These are phyloP conservation scores for Aspergillus spinulosporus DNA, from an alignment of 2,329 filamentous ascomycete genomes.

Conservation along the genomic window DNA sequence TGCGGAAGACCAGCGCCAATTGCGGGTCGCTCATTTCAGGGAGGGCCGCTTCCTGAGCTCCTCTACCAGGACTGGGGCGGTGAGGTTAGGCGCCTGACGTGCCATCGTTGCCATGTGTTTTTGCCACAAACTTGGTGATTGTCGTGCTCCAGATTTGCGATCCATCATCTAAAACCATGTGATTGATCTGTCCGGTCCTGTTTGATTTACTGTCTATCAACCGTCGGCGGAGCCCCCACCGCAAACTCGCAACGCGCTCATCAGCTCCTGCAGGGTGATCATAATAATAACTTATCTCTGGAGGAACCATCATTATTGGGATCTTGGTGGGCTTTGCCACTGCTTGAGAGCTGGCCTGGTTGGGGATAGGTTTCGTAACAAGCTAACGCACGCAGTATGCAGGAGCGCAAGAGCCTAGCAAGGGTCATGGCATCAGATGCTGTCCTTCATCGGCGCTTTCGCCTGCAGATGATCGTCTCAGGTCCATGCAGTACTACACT, in stretches of 20 bases:
- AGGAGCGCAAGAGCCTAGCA: background rate
- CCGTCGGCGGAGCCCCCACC: background rate
- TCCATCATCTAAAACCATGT: constrained; percentile 1
- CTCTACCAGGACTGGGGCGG: constrained; percentile 21
- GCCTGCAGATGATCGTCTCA: constrained; percentile 22
- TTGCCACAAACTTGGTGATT: background rate
- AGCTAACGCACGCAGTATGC: background rate
- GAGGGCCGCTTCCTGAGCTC: constrained; percentile 11
- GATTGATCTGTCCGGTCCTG: constrained; percentile 7
- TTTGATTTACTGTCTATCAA: constrained; percentile 2
- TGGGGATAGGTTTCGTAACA: constrained; percentile 2
- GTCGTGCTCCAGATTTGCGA: constrained; percentile 1
- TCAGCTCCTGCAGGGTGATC: constrained; percentile 10
- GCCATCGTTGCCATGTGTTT: constrained; percentile 22
- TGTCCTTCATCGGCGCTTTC: constrained; percentile 3
- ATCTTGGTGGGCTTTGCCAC: background rate
- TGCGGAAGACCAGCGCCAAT: constrained; percentile 23
- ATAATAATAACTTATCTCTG: constrained; percentile 7
- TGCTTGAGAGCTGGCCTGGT: background rate
- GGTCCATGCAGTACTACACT: constrained; percentile 6
- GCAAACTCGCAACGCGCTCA: background rate
- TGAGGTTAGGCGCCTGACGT: background rate
- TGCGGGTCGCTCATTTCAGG: constrained; percentile 26
- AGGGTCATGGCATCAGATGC: background rate
- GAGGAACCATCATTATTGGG: background rate